phyloP scores from a whole-genome alignment of 179 eudicot genomes.

The Spergularia azorica region DNA sequence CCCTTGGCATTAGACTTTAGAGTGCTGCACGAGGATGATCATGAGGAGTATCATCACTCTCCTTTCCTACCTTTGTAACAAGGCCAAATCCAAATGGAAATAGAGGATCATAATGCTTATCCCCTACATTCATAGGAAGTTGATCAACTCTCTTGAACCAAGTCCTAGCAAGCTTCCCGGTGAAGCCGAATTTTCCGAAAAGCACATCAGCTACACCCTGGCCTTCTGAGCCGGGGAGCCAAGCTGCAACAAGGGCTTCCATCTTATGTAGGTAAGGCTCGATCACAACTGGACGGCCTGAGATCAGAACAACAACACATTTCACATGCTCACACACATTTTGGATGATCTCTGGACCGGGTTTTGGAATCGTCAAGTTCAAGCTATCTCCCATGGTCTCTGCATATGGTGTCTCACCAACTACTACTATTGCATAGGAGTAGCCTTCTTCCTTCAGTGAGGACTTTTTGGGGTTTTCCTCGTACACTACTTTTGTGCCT shows the following conservation, averaged over 20 bases:
- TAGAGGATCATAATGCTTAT: slow-evolving; percentile 36
- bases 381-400: slow-evolving; percentile 30
- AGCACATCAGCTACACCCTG: slow-evolving; percentile 37
- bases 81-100: slow-evolving; percentile 39
- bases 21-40: too few relatives aligned
- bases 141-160: slow-evolving; percentile 41
- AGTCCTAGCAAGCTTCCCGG: slow-evolving; percentile 36
- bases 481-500: slow-evolving; percentile 28
- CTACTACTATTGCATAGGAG: slow-evolving; percentile 34
- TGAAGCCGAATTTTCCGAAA: slow-evolving; percentile 30
- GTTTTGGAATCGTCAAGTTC: slow-evolving; percentile 31
- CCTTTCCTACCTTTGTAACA: slow-evolving; percentile 19
- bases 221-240: slow-evolving; percentile 41
- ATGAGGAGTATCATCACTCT: too few relatives aligned
- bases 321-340: slow-evolving; percentile 28
- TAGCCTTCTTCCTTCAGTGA: slow-evolving; percentile 11
- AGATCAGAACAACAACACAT: slow-evolving; percentile 36
- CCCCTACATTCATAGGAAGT: slow-evolving; percentile 40
- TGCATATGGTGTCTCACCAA: slow-evolving; percentile 36
- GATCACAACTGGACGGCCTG: slow-evolving; percentile 38
- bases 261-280: slow-evolving; percentile 30
- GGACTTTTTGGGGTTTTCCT: slow-evolving; percentile 26
- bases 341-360: slow-evolving; percentile 28
- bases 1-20: too few relatives aligned
- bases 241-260: slow-evolving; percentile 37